Base-by-base conservation (phyloP, 345 rosid genomes). In the Pistacia vera region DNA sequence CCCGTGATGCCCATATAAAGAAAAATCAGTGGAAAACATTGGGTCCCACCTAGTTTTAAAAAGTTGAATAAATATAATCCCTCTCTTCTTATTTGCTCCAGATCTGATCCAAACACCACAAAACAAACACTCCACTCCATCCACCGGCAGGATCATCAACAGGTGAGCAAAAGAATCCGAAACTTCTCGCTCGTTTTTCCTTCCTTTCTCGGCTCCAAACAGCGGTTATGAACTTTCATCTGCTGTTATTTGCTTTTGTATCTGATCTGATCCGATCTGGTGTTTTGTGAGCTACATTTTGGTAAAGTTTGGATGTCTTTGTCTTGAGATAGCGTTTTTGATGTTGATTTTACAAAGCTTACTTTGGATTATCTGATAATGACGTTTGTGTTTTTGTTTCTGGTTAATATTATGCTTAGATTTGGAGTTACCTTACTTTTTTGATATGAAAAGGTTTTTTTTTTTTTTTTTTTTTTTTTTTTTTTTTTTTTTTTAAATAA, bases 101-200 rank as follows among this genome's bases (percentile, higher is more conserved):
- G 81, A 81, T 81, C 84, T 36, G 54, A 59, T 74, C 79, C 65
- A 70, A 18, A 75, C 46, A 5, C 33, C 33, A 30, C 33, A 30
- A 30, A 2, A 30, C 33, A 30, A 30, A 30, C 33, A 30, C 2
- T 1, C 33, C 33, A 30, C 33, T 30, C 33, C 33, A 30, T 55
- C n/a, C 52, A 36, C 33, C 11, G 16, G 65, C 8, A 11, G 48
- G 51, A 30, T 38, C 55, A 22, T 8, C 56, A 28, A 8, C 60
- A 20, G 79, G 73, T 70, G 22, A 25, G 81, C 7, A 18, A 54
- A 54, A 54, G 5, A 54, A 41, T 41, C 57, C n/a, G 5, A 13
- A 54, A 54, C 16, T 54, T 16, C 17, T 3, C 25, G 25, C 57
- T 54, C 38, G 13, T 41, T 57, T 71, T 57, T 38, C 20, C 13